Evolutionary conservation across 2,329 filamentous ascomycete species (phyloP).

Genomic region (Aspergillus sojae): DNA sequence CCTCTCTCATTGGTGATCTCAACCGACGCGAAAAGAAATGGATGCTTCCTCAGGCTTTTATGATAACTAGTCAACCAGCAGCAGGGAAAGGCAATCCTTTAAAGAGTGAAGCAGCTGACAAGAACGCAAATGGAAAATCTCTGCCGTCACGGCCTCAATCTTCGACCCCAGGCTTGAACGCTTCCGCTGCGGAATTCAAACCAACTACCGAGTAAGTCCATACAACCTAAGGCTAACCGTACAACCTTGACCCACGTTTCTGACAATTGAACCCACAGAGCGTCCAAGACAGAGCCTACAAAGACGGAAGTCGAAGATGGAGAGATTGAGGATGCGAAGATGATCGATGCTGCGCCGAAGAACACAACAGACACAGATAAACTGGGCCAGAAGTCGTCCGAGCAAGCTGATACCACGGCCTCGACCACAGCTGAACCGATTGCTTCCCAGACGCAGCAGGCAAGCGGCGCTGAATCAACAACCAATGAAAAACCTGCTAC

Average conservation of each 20-base stretch:
- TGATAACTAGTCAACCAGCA: conserved; percentile 33
- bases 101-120: conserved; percentile 27
- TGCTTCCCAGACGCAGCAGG: conserved; percentile 11
- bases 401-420: conserved; percentile 15
- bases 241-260: conserved; percentile 11
- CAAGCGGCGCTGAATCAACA: conserved; percentile 12
- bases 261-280: conserved; percentile 30
- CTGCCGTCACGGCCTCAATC: conserved; percentile 31
- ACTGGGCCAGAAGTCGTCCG: conserved; percentile 18
- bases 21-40: conserved; percentile 53
- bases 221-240: neutral
- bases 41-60: conserved; percentile 52
- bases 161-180: conserved; percentile 42
- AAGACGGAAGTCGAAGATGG: conserved; percentile 48
- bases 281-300: conserved; percentile 26
- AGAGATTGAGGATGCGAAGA: conserved; percentile 50
- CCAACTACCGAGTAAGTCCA: conserved; percentile 42
- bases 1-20: conserved; percentile 52
- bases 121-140: conserved; percentile 25
- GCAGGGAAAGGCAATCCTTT: conserved; percentile 19
- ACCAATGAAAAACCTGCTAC: conserved; percentile 14
- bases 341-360: conserved; percentile 35
- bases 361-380: conserved; percentile 10
- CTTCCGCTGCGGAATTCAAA: conserved; percentile 45
- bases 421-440: conserved; percentile 11